Evolutionary conservation across 2,329 filamentous ascomycete genomes (phyloP).

Genomic region (Westerdykella ornata): DNA sequence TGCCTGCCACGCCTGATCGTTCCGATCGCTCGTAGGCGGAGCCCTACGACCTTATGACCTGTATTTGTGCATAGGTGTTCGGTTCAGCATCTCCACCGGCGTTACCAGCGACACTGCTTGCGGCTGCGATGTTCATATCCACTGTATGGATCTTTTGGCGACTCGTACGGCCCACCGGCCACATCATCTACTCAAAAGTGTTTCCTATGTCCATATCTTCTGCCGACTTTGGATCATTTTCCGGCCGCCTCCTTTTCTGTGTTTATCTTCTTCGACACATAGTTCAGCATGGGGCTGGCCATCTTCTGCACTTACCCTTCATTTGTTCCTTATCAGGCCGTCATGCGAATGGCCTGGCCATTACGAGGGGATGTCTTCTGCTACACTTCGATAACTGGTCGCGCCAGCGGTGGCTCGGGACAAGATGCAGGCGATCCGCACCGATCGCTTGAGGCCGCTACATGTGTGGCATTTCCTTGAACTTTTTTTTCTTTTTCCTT

Average conservation of each 20-base stretch:
- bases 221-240: constrained; percentile 11
- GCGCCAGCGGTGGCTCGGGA: not conserved
- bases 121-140: constrained; percentile 14
- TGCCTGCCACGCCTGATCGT: constrained; percentile 20
- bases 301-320: constrained; percentile 5
- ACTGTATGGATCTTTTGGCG: constrained; percentile 11
- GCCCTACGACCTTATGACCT: constrained; percentile 11
- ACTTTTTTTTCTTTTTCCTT: not conserved
- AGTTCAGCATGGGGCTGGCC: constrained; percentile 9
- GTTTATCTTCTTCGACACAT: constrained; percentile 11
- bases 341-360: not conserved
- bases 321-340: not conserved
- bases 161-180: constrained; percentile 11
- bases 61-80: constrained; percentile 16
- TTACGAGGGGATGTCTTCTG: not conserved
- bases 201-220: constrained; percentile 28
- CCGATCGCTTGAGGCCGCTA: too few relatives aligned
- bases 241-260: constrained; percentile 11
- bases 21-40: constrained; percentile 19
- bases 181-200: constrained; percentile 20
- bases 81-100: constrained; percentile 31
- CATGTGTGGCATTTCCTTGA: not conserved
- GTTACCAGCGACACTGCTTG: constrained; percentile 25
- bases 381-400: not conserved
- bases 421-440: not conserved